Conservation (phyloP, 805 yeast species). For the Cyberlindnera xishuangbannaensis region DNA sequence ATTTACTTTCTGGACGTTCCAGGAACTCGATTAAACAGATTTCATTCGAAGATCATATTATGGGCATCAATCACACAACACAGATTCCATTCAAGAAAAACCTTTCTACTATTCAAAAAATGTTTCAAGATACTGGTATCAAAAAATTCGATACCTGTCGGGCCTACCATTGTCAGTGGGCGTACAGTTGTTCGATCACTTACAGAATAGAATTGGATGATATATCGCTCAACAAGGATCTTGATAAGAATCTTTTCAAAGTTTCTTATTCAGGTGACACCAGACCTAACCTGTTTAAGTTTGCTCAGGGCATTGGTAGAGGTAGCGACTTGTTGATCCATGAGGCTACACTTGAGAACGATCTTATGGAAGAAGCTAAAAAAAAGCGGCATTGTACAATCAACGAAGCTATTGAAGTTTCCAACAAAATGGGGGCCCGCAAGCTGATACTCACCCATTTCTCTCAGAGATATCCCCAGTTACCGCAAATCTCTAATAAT, state of each 20-base stretch:
- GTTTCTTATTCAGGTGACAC: slow-evolving; percentile 94
- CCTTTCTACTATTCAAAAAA: slow-evolving; percentile 23
- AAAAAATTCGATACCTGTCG: slow-evolving; percentile 50
- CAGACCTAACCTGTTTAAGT: slow-evolving; percentile 60
- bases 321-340: slow-evolving; percentile 75
- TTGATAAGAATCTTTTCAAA: slow-evolving; percentile 39
- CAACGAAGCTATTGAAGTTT: slow-evolving; percentile 74
- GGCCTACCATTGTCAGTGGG: slow-evolving; percentile 80
- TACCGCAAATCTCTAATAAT: slow-evolving; percentile 35
- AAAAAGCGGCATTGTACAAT: slow-evolving; percentile 84
- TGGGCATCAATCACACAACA: neutral
- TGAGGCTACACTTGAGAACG: slow-evolving; percentile 89
- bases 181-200: slow-evolving; percentile 62
- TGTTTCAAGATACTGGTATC: slow-evolving; percentile 2
- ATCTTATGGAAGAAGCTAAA: slow-evolving; percentile 67
- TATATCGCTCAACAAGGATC: too few species aligned
- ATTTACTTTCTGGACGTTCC: slow-evolving; percentile 37
- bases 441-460: slow-evolving; percentile 82
- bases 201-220: slow-evolving; percentile 31
- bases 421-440: slow-evolving; percentile 64
- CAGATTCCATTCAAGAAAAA: slow-evolving; percentile 18
- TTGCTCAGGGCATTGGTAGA: slow-evolving; percentile 57
- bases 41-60: slow-evolving; percentile 20
- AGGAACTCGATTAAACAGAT: slow-evolving; percentile 28
- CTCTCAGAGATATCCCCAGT: slow-evolving; percentile 77